phyloP scores from a whole-genome alignment of 2,329 filamentous ascomycete genomes.

The Pezizomycotina sp. region DNA sequence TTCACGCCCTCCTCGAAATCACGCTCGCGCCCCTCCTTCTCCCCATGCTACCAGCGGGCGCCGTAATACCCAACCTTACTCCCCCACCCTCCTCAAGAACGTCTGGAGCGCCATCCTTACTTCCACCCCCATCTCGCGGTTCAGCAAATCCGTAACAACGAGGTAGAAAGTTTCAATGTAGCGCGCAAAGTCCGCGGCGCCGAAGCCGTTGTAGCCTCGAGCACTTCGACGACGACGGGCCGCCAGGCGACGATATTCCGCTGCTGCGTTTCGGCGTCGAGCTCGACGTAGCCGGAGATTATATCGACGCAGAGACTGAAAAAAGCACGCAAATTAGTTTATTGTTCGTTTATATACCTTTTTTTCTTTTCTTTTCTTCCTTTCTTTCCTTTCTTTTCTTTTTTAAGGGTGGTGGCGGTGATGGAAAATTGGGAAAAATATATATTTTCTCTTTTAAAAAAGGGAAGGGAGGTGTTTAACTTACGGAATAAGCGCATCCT shows the following conservation, averaged over 20 bases:
- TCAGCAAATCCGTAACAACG: constrained; percentile 63
- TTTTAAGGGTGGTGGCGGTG: constrained; percentile 1
- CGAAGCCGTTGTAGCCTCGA: constrained; percentile 87
- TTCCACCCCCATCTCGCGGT: constrained; percentile 64
- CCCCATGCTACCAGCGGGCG: neutral
- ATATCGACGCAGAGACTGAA: constrained; percentile 73
- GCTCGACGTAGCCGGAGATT: constrained; percentile 61
- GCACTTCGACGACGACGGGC: constrained; percentile 87
- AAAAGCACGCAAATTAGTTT: neutral
- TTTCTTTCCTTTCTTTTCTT: neutral
- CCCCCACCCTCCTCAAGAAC: constrained; percentile 66
- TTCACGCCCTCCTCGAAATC: constrained; percentile 7
- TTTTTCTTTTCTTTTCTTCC: constrained; percentile 22
- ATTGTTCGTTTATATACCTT: no score
- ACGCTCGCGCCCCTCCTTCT: constrained; percentile 14
- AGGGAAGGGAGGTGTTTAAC: no score
- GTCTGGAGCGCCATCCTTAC: constrained; percentile 61
- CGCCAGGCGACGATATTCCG: constrained; percentile 94
- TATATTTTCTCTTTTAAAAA: constrained; percentile 1
- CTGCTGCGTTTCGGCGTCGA: constrained; percentile 94
- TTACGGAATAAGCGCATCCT: constrained; percentile 72
- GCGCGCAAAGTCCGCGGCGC: constrained; percentile 58
- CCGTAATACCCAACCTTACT: constrained; percentile 34
- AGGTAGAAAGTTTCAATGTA: constrained; percentile 77
- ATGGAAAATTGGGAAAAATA: constrained; percentile 5